Evolutionary conservation across 1,139 yeast species (phyloP).

Genomic region (Sugiyamaella grinbergsii): DNA sequence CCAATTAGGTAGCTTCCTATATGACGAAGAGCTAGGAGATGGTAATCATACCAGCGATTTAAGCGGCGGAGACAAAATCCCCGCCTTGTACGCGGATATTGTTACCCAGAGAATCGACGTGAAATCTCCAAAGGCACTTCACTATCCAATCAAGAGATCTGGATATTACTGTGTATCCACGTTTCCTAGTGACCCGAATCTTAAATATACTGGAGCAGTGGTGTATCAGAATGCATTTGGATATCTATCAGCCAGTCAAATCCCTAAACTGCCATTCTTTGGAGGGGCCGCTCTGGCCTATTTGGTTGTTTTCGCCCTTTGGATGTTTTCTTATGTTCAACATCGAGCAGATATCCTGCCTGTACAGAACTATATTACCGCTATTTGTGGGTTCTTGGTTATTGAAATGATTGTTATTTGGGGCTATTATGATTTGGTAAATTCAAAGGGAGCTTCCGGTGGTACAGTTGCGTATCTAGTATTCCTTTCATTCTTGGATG

Average conservation of each 20-base stretch:
- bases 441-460: conserved; percentile 58
- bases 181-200: conserved; percentile 46
- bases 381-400: conserved; percentile 79
- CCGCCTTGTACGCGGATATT: conserved; percentile 53
- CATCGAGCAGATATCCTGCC: conserved; percentile 88
- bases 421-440: conserved; percentile 87
- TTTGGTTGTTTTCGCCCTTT: conserved; percentile 75
- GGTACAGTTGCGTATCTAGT: conserved; percentile 76
- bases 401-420: conserved; percentile 84
- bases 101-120: conserved; percentile 57
- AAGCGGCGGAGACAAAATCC: conserved; percentile 9
- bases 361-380: conserved; percentile 85
- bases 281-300: conserved; percentile 85
- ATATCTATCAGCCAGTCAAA: conserved; percentile 81
- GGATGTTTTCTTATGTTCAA: conserved; percentile 82
- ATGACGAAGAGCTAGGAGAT: conserved; percentile 2
- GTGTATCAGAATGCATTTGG: conserved; percentile 93
- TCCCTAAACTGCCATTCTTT: conserved; percentile 86
- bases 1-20: conserved; percentile 58
- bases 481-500: conserved; percentile 74
- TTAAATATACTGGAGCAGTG: conserved; percentile 62
- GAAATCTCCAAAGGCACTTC: conserved; percentile 53
- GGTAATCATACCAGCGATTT: conserved; percentile 17
- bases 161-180: conserved; percentile 94
- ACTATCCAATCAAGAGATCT: conserved; percentile 67